Evolutionary conservation across 371 early-diverging fungal species (phyloP), one percentile per base, ranked within the genome.

Genomic region (Saksenaea vasiformis): DNA sequence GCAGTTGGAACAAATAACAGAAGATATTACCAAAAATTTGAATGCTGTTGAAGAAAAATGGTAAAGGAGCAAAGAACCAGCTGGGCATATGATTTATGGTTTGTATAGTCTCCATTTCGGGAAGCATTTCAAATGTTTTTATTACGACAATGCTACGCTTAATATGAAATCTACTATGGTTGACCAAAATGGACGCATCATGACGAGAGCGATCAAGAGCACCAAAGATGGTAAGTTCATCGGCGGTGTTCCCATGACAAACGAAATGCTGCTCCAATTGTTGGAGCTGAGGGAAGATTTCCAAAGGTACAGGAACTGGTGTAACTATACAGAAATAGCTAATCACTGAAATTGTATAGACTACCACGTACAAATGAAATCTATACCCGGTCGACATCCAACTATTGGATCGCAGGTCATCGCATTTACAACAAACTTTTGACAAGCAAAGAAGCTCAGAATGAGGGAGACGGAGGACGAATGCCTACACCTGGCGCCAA

Each of bases 371-470:
- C 84, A 9, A 76, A 68, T 35, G 86, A 88, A 65, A 79, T 87
- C 1, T 84, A 85, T 68, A 83, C 89, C n/a, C 73, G 85, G 17
- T 86, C 89, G 13, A 83, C 83, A 11, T 54, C 78, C 15, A 85
- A 87, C 54, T 75, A 84, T 62, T 88, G 89, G 89, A 71, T 88
- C 44, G 84, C 85, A 14, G 87, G 85, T 2, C 77, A 80, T 28
- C 71, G 86, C 37, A 61, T 80, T 31, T 82, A 78, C 19, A 75
- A 79, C 65, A 65, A 53, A 17, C 22, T 8, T 15, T 17, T 34
- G 17, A 44, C 34, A 55, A 59, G 22, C 51, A 22, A 66, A 54
- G 64, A 58, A 47, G 60, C 61, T 1, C 64, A 60, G 13, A 54
- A 67, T 34, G 43, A 62, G 2, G 58, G 51, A 9, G 39, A 63